Evolutionary conservation across 2,329 filamentous ascomycete species (phyloP), one percentile per base, ranked within the genome.

Genomic region (Huntiella omanensis): DNA sequence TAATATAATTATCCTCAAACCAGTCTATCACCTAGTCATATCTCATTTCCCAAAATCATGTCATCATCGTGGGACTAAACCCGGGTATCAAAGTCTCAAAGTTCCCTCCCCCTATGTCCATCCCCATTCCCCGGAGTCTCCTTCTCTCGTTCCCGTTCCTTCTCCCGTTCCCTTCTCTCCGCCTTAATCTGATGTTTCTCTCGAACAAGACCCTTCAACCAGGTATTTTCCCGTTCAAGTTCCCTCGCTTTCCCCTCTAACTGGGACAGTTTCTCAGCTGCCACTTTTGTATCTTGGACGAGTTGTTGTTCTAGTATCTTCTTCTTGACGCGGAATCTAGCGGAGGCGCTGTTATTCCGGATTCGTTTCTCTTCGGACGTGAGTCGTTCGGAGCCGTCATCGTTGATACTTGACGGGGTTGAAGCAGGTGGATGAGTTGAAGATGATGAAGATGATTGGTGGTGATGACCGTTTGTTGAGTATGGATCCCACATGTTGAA

Each of bases 241-340:
- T 73, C 68, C 39, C 63, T 65, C 38, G 76, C 66, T 12, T 66
- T 64, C 45, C 66, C 64, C 55, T 79, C 72, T 11, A 80, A 62
- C 39, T 66, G 66, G 36, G 66, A 62, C 41, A 74, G 71, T 56
- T 73, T 73, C 43, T 77, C 72, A 16, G 70, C 70, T 52, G 75
- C 71, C 40, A 77, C 75, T 50, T 74, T 73, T n/a, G 74, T 69
- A 2, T 67, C 68, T 19, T 62, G 62, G 55, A 75, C 73, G 45
- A 78, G 65, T n/a, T 71, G 68, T 57, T 75, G 70, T 58, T 80
- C 75, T 43, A 75, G 69, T 58, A 77, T 73, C 64, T 80, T 80
- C 68, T 80, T 80, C 65, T 80, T 80, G 56, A 77, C 69, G 38
- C 75, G 70, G 62, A 80, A 80, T 40, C 75, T 71, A n/a, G 75